These are phyloP conservation scores for Furcasterigmium sp. DNA, from an alignment of 2,329 filamentous ascomycete genomes.

Conservation along the genomic window DNA sequence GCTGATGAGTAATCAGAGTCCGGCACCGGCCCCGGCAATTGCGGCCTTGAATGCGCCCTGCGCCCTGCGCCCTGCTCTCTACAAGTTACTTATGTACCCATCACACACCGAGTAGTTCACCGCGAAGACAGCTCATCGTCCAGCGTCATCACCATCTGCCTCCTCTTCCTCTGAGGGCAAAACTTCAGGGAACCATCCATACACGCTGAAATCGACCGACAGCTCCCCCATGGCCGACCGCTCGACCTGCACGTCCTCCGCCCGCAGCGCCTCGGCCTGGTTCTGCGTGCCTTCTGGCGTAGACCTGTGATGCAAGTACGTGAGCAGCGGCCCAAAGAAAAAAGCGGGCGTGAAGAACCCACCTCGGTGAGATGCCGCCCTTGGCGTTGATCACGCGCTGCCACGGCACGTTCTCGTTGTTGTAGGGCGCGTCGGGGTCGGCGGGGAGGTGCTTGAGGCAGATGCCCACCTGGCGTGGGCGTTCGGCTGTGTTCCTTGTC, in stretches of 20 bases:
- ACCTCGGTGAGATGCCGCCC: conserved; percentile 83
- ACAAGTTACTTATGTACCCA: too few relatives aligned
- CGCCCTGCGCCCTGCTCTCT: too few relatives aligned
- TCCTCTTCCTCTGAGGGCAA: conserved; percentile 39
- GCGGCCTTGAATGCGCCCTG: too few relatives aligned
- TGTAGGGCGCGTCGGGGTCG: conserved; percentile 50
- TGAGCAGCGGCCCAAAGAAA: background rate
- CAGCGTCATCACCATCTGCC: too few relatives aligned
- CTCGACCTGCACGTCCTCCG: conserved; percentile 48
- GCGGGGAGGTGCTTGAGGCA: conserved; percentile 80
- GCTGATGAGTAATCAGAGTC: too few relatives aligned
- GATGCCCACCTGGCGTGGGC: conserved; percentile 80
- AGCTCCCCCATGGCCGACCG: conserved; percentile 45
- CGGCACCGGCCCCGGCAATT: too few relatives aligned
- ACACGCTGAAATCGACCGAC: conserved; percentile 43
- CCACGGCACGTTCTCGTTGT: conserved; percentile 82
- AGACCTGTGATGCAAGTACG: conserved; percentile 29
- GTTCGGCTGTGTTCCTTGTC: conserved; percentile 48
- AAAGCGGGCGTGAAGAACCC: background rate
- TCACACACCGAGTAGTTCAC: too few relatives aligned
- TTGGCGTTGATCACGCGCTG: conserved; percentile 88
- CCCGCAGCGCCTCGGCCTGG: conserved; percentile 44
- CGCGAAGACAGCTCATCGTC: too few relatives aligned
- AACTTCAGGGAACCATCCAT: conserved; percentile 50
- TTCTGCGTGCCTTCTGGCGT: conserved; percentile 41